Evolutionary conservation across 148 eudicot genomes (phyloP).

Genomic region (Rhododendron ovatum): DNA sequence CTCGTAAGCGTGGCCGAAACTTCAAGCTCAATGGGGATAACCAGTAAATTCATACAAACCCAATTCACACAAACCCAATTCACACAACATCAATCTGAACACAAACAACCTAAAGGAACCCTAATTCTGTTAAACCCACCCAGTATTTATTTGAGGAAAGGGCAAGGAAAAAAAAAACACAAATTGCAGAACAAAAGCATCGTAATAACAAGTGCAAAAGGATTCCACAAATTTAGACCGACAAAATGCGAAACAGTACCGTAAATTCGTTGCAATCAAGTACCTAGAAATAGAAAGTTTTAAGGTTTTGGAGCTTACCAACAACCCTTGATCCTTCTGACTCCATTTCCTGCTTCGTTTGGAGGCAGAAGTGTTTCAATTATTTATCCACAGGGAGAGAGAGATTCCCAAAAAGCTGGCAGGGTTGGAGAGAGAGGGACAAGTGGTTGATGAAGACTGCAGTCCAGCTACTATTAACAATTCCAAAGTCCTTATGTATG

Average conservation of each 20-base stretch:
- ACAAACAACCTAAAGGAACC: constrained; percentile 2
- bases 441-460: not conserved
- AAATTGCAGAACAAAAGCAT: not conserved
- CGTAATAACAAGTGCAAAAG: not conserved
- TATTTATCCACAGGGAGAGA: not conserved
- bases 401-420: not conserved
- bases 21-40: not conserved
- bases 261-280: not conserved
- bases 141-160: not conserved
- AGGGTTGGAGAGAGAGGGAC: not conserved
- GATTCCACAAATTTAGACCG: not conserved
- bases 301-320: constrained; percentile 27
- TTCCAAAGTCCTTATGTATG: not conserved
- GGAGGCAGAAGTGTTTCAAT: not conserved
- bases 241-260: not conserved
- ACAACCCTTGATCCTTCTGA: constrained; percentile 40
- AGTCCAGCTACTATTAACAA: not conserved
- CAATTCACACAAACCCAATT: not conserved
- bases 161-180: not conserved
- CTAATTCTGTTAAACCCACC: constrained; percentile 5
- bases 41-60: not conserved
- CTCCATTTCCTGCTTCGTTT: constrained; percentile 28
- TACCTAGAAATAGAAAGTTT: not conserved
- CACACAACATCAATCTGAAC: not conserved
- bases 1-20: not conserved